Evolutionary conservation across 139 green algal genomes (phyloP).

Genomic region (Trebouxia sp.): DNA sequence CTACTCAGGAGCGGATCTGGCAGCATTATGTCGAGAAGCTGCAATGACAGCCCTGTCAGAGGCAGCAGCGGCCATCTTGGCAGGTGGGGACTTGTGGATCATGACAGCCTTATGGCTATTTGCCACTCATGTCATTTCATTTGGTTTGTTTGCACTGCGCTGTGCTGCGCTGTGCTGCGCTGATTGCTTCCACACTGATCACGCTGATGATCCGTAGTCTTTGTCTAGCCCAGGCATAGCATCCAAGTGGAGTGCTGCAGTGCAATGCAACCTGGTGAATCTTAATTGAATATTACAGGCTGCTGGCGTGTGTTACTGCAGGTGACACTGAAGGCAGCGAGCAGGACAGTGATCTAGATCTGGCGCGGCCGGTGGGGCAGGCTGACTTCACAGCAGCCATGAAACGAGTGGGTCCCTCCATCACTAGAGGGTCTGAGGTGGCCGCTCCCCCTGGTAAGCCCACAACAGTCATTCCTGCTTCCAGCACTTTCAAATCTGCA

Average conservation of each 20-base stretch:
- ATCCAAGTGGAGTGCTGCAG: too few species aligned
- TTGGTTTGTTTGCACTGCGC: too few species aligned
- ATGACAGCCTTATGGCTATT: background rate
- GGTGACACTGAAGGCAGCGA: background rate
- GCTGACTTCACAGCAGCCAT: constrained; percentile 61
- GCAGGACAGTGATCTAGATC: background rate
- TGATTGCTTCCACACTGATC: too few species aligned
- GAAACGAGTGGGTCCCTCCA: constrained; percentile 63
- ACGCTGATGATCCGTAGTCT: too few species aligned
- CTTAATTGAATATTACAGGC: too few species aligned
- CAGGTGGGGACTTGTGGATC: background rate
- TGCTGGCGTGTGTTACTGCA: background rate
- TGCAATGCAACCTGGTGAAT: too few species aligned
- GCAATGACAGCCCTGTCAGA: constrained; percentile 69
- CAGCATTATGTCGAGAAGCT: constrained; percentile 73
- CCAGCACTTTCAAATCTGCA: too few species aligned
- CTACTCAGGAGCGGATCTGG: constrained; percentile 88
- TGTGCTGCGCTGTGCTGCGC: too few species aligned
- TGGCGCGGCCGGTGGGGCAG: constrained; percentile 1
- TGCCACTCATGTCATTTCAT: too few species aligned
- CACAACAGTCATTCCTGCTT: too few species aligned
- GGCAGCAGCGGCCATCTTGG: constrained; percentile 1
- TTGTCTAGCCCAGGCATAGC: too few species aligned
- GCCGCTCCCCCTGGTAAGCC: constrained; percentile 38
- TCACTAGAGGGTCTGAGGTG: constrained; percentile 57